Base-by-base conservation (phyloP, 108 stramenopile species). In the Cylindrotheca fusiformis region DNA sequence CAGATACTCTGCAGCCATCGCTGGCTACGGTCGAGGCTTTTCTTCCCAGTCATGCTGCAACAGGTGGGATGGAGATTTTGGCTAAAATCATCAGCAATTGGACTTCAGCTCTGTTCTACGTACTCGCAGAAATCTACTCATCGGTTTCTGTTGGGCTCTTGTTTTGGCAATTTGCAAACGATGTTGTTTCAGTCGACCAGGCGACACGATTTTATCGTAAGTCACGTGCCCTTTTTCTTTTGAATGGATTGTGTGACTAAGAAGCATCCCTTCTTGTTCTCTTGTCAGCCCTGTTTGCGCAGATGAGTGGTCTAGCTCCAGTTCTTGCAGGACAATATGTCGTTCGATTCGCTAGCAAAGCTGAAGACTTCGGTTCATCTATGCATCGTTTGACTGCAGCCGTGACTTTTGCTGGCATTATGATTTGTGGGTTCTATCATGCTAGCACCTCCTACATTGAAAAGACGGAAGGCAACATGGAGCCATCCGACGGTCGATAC, bases 101-200 rank as follows among this genome's bases (percentile, higher is more conserved):
- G 97, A 94, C 93, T 21, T 90, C 86, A 25, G 92, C 97, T 1
- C 62, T 98, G 29, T 98, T 87, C 61, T 98, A 95, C 65, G 73
- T 98, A 19, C 75, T 96, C 55, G 82, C 95, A 4, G 97, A 98
- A 78, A 84, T 98, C 0, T 98, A 97, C 64, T 92, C 90, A 5
- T 89, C 89, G 21, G 96, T 95, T 20, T 90, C 88, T 22, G 93
- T 97, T n/a, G 96, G 96, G n/a, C 82, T 98, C 20, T 73, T 98
- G 27, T 98, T 98, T 81, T 98, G 97, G 97, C 94, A 95, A 55
- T 96, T 88, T 76, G 97, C 97, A 60, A 98, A 98, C 73, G 94
- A 96, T 65, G 91, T 95, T 32, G 94, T 96, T 4, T 66, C 83
- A 2, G 87, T 98, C 50, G 74, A 82, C 17, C 94, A 97, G 71